Conservation (phyloP, 2,329 filamentous ascomycete genomes). For the Pyricularia sp. region DNA sequence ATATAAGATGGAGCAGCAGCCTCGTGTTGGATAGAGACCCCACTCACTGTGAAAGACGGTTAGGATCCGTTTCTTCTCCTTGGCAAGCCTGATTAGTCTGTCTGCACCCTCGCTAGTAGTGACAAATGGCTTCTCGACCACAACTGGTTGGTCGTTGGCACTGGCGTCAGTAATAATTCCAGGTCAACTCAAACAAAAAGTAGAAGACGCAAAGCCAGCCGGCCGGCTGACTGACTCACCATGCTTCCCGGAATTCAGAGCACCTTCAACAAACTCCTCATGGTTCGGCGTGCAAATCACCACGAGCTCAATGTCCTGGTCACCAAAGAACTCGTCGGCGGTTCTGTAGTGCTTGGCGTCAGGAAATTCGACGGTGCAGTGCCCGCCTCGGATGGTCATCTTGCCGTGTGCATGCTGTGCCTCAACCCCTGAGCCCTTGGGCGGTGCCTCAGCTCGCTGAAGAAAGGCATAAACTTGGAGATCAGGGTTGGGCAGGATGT, state of each 20-base stretch:
- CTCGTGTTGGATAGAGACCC: conserved; percentile 14
- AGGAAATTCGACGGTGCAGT: conserved; percentile 39
- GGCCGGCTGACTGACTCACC: conserved; percentile 19
- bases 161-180: background rate
- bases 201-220: background rate
- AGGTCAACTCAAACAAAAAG: no score
- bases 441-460: conserved; percentile 28
- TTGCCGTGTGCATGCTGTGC: background rate
- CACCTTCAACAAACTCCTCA: conserved; percentile 42
- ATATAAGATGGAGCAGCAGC: background rate
- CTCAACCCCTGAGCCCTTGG: conserved; percentile 8
- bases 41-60: conserved; percentile 46
- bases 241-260: conserved; percentile 51
- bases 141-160: conserved; percentile 32
- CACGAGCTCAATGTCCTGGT: conserved; percentile 49
- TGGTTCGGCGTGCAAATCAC: conserved; percentile 52
- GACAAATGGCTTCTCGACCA: conserved; percentile 60
- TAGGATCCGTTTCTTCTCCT: conserved; percentile 33
- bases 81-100: conserved; percentile 38
- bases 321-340: conserved; percentile 48
- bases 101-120: conserved; percentile 47
- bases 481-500: conserved; percentile 35
- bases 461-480: conserved; percentile 36
- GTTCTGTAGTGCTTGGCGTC: conserved; percentile 46
- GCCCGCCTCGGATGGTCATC: conserved; percentile 17